These are phyloP conservation scores for Avena atlantica DNA, from an alignment of 176 grass and related monocot genomes.

Conservation along the genomic window DNA sequence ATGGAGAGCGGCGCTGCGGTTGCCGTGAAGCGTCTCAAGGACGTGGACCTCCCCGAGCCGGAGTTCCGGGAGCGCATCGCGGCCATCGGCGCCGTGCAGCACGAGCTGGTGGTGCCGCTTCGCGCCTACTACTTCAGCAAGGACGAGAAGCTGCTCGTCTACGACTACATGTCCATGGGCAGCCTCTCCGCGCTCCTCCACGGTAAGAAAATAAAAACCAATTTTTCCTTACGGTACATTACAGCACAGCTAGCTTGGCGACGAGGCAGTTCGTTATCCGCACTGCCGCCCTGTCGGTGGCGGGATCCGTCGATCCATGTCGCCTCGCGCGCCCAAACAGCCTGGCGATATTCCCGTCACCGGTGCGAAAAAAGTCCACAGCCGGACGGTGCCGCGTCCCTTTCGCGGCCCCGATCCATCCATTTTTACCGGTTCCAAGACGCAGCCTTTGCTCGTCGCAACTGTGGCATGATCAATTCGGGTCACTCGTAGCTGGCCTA, in stretches of 20 bases:
- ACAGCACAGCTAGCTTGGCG: not conserved
- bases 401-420: not conserved
- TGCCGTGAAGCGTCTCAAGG: slow-evolving; percentile 95
- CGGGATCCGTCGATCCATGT: not conserved
- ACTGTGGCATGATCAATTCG: slow-evolving; percentile 33
- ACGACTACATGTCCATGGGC: slow-evolving; percentile 95
- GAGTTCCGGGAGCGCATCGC: slow-evolving; percentile 94
- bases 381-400: not conserved
- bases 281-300: slow-evolving; percentile 34
- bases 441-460: slow-evolving; percentile 2
- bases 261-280: slow-evolving; percentile 37
- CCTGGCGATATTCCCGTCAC: slow-evolving; percentile 41
- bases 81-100: slow-evolving; percentile 74
- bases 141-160: slow-evolving; percentile 98
- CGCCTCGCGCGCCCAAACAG: slow-evolving; percentile 5
- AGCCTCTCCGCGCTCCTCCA: slow-evolving; percentile 97
- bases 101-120: slow-evolving; percentile 91
- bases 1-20: slow-evolving; percentile 84
- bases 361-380: slow-evolving; percentile 30
- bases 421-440: not conserved
- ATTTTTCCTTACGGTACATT: too few species aligned
- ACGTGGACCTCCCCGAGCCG: slow-evolving; percentile 82
- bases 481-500: slow-evolving; percentile 20
- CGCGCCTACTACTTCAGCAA: slow-evolving; percentile 94
- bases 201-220: slow-evolving; percentile 53